Percentiles rank a stretch among this genome's conserved stretches.
These are phyloP conservation scores for Nothophoma quercina DNA, from an alignment of 2,329 filamentous ascomycete species.

Conservation along the genomic window DNA sequence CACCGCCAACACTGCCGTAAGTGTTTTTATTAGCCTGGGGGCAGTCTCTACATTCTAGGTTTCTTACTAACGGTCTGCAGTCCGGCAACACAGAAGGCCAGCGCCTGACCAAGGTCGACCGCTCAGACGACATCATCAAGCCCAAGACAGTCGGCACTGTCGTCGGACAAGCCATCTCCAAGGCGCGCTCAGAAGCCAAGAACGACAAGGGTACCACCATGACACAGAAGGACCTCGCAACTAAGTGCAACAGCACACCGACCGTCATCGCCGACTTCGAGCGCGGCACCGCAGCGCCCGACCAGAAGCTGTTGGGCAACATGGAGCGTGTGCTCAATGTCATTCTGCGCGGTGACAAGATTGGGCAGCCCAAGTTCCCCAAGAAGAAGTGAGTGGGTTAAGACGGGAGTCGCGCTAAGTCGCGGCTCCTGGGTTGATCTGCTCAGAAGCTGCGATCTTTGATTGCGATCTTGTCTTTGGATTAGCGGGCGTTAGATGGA, in stretches of 20 bases:
- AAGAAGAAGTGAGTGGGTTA: conserved; percentile 60
- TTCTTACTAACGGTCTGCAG: conserved; percentile 12
- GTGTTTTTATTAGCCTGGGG: conserved; percentile 47
- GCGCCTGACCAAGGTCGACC: conserved; percentile 96
- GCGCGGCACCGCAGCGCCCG: conserved; percentile 76
- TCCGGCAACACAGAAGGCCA: conserved; percentile 72
- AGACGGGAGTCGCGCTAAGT: background rate
- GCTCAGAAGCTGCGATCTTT: background rate
- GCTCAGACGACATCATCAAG: conserved; percentile 96
- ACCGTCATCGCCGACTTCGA: conserved; percentile 85
- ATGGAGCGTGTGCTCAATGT: conserved; percentile 89
- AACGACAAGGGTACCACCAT: conserved; percentile 76
- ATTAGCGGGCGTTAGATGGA: conserved; percentile 43
- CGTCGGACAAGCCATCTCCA: conserved; percentile 83
- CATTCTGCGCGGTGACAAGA: conserved; percentile 84
- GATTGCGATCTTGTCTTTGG: conserved; percentile 22
- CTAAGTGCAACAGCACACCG: conserved; percentile 86
- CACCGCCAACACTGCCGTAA: conserved; percentile 75
- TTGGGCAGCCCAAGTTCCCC: conserved; percentile 81
- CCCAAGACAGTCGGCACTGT: conserved; percentile 82
- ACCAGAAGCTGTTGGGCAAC: conserved; percentile 79
- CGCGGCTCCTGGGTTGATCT: conserved; percentile 1
- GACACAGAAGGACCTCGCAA: conserved; percentile 89
- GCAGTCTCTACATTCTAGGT: background rate
- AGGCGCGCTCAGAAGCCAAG: conserved; percentile 79